Percentiles rank a stretch among this genome's conserved stretches.
These are phyloP conservation scores for Achlya hypogyna DNA, from an alignment of 352 stramenopile species.

Conservation along the genomic window DNA sequence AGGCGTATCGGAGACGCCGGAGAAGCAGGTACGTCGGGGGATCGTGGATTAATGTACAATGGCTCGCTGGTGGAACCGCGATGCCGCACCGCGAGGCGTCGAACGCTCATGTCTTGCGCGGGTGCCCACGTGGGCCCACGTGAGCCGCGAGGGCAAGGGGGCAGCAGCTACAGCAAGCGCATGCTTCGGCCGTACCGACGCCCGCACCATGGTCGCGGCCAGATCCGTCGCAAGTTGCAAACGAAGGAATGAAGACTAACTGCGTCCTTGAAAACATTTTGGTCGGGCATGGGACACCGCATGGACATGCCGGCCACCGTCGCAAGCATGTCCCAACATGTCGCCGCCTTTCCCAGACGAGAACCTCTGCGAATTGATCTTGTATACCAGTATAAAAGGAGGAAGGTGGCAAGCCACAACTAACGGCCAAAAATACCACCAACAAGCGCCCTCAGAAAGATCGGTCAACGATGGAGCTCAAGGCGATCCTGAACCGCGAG, in stretches of 20 bases:
- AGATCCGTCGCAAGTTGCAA: constrained; percentile 5
- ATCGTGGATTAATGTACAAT: too few relatives aligned
- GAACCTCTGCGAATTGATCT: background rate
- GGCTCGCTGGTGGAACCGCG: too few relatives aligned
- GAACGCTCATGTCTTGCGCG: too few relatives aligned
- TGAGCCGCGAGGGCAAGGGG: too few relatives aligned
- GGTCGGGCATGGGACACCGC: background rate
- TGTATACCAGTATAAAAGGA: too few relatives aligned
- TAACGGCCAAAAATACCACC: background rate
- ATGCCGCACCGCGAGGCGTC: too few relatives aligned
- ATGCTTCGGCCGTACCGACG: background rate
- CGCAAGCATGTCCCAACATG: background rate
- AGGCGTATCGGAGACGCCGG: too few relatives aligned
- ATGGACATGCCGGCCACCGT: background rate
- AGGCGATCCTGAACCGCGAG: background rate
- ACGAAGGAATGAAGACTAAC: constrained; percentile 1
- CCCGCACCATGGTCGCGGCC: background rate
- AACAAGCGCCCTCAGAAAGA: background rate
- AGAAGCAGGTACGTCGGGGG: too few relatives aligned
- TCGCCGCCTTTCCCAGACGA: background rate
- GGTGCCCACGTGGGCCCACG: too few relatives aligned
- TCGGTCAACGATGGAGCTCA: background rate
- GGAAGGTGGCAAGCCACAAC: background rate
- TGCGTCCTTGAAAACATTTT: background rate
- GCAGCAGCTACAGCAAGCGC: background rate